Conservation (phyloP, 352 stramenopile genomes). For the Phytophthora meadii region DNA sequence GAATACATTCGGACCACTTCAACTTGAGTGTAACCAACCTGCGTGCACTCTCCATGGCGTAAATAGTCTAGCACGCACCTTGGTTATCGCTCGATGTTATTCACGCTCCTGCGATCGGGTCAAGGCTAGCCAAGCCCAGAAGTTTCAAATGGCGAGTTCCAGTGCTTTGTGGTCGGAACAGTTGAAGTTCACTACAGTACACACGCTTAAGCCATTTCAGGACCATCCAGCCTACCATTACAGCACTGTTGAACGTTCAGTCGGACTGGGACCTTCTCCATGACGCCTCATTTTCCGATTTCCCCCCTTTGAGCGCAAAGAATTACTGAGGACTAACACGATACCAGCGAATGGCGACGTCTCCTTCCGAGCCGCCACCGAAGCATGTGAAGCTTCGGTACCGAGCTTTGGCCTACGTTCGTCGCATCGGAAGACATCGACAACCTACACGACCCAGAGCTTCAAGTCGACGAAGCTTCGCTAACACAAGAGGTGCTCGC, state of each 20-base stretch:
- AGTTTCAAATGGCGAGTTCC: neutral
- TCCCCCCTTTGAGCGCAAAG: constrained; percentile 6
- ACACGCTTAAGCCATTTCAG: neutral
- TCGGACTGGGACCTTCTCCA: constrained; percentile 4
- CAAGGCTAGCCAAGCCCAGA: constrained; percentile 8
- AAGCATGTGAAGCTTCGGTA: constrained; percentile 33
- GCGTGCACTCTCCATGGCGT: constrained; percentile 3
- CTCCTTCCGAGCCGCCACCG: constrained; percentile 18
- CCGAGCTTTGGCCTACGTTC: constrained; percentile 33
- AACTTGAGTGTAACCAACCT: constrained; percentile 1
- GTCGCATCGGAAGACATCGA: constrained; percentile 28
- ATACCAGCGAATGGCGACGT: constrained; percentile 16
- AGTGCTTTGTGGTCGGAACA: constrained; percentile 15
- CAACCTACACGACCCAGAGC: neutral
- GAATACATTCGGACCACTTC: constrained; percentile 3
- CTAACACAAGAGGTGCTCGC: constrained; percentile 4
- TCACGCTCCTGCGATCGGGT: constrained; percentile 10
- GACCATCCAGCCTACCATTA: constrained; percentile 10
- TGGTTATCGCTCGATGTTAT: neutral
- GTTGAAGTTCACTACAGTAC: constrained; percentile 14
- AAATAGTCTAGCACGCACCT: constrained; percentile 8
- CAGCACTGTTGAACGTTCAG: constrained; percentile 13
- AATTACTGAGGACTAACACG: neutral
- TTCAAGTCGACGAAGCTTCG: constrained; percentile 19
- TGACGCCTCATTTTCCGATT: constrained; percentile 14